These are phyloP conservation scores for Cymbopogon flexuosus DNA, from an alignment of 202 grass and related monocot species.

Conservation along the genomic window DNA sequence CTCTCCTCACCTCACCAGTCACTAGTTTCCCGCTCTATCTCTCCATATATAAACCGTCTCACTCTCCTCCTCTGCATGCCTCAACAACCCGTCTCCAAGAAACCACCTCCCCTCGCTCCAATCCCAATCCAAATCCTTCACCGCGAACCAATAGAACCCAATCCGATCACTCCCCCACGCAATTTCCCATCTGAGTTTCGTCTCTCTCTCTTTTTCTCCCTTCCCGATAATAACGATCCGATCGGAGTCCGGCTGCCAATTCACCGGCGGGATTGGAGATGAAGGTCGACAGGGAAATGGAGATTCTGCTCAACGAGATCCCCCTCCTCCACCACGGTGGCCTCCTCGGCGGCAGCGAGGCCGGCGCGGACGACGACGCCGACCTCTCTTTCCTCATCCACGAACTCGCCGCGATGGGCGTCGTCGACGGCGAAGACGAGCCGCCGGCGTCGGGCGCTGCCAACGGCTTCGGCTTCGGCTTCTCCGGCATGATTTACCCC, in stretches of 20 bases:
- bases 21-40: conserved; percentile 46
- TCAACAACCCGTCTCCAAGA: conserved; percentile 48
- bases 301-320: conserved; percentile 80
- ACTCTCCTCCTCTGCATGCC: conserved; percentile 42
- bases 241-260: not conserved
- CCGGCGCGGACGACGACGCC: not conserved
- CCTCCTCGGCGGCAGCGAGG: not conserved
- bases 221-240: not conserved
- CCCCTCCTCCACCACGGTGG: conserved; percentile 42
- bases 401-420: conserved; percentile 33
- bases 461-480: not conserved
- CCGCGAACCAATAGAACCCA: not conserved
- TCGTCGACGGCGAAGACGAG: conserved; percentile 21
- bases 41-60: conserved; percentile 30
- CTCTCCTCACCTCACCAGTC: conserved; percentile 19
- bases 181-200: not conserved
- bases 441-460: not conserved
- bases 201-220: not conserved
- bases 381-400: conserved; percentile 40
- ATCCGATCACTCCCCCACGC: conserved; percentile 1
- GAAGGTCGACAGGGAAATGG: conserved; percentile 75
- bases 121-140: conserved; percentile 8
- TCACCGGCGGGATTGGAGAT: not conserved
- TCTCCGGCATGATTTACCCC: not conserved
- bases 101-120: conserved; percentile 30